Conservation (phyloP, 176 grass and related monocot genomes). For the Alopecurus myosuroides region DNA sequence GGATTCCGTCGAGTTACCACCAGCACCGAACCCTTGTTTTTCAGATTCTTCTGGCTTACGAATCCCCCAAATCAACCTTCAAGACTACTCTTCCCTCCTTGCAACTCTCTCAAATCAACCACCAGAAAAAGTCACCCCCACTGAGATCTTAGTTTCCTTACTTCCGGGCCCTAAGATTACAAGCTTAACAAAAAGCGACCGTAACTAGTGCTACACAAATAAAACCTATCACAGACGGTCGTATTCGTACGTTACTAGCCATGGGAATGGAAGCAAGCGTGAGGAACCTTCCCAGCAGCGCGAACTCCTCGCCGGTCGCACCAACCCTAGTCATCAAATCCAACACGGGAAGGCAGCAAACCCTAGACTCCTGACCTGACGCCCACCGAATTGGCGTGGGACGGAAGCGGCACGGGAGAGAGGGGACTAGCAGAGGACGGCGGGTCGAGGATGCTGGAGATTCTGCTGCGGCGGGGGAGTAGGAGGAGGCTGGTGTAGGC, state of each 20-base stretch:
- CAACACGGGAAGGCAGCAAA: neutral
- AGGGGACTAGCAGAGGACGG: neutral
- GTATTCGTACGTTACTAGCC: slow-evolving; percentile 37
- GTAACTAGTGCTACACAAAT: neutral
- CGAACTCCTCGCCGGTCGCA: slow-evolving; percentile 13
- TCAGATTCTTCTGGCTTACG: neutral
- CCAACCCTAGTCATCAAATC: slow-evolving; percentile 23
- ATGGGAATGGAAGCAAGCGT: slow-evolving; percentile 16
- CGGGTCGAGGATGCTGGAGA: neutral
- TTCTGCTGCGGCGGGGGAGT: neutral
- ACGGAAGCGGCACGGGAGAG: neutral
- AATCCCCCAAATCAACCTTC: slow-evolving; percentile 4
- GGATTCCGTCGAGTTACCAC: neutral
- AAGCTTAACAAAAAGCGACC: slow-evolving; percentile 9
- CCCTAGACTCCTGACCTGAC: neutral
- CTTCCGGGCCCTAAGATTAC: slow-evolving; percentile 8
- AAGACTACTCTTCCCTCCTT: neutral
- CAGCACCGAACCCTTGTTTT: neutral
- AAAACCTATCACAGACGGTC: slow-evolving; percentile 14
- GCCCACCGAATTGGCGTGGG: neutral
- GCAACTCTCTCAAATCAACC: neutral
- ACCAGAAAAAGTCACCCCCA: neutral
- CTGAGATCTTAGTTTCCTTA: slow-evolving; percentile 28
- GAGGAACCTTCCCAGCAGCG: slow-evolving; percentile 20
- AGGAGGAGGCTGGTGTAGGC: neutral